Base-by-base conservation (phyloP, 163 green algal genomes). In the Chlorella variabilis region DNA sequence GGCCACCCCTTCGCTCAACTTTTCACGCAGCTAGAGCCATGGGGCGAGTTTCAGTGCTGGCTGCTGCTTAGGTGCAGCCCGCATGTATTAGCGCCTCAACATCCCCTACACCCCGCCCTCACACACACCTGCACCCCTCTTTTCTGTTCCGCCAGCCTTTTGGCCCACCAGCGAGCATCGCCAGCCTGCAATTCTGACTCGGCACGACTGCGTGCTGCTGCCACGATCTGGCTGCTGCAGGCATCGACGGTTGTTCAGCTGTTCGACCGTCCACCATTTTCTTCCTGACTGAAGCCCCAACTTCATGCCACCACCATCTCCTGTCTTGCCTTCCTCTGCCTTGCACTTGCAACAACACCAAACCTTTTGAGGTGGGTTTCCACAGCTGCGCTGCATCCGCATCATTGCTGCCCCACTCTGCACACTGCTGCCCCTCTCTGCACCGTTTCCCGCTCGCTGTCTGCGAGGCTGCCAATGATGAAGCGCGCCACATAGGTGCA, bases 51-150 rank as follows among this genome's bases (percentile, higher is more conserved):
- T 85, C 84, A 85, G 71, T 87, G 84, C 84, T 51, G 67, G 58
- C 80, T 87, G 71, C 82, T 69, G 45, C 61, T 51, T 59, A n/a
- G 21, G 70, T 87, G 83, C 71, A 70, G 51, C n/a, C 58, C 21
- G 85, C 85, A 85, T 85, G 85, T 85, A 87, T 88, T 75, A 65
- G 31, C 63, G 59, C 33, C 49, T 71, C 48, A 27, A 89, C 78
- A 89, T 67, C 34, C 38, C 71, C 42, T 61, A 8, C 23, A n/a
- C 54, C 23, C 20, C 54, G 4, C 54, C 15, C 54, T n/a, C n/a
- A n/a, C n/a, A n/a, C n/a, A n/a, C n/a, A n/a, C n/a, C n/a, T n/a
- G n/a, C n/a, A n/a, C n/a, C n/a, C n/a, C n/a, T n/a, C n/a, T n/a
- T n/a, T n/a, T n/a, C n/a, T n/a, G n/a, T n/a, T n/a, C n/a, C 15